Conservation (phyloP, 2,329 filamentous ascomycete genomes). For the Blastomyces parvus region DNA sequence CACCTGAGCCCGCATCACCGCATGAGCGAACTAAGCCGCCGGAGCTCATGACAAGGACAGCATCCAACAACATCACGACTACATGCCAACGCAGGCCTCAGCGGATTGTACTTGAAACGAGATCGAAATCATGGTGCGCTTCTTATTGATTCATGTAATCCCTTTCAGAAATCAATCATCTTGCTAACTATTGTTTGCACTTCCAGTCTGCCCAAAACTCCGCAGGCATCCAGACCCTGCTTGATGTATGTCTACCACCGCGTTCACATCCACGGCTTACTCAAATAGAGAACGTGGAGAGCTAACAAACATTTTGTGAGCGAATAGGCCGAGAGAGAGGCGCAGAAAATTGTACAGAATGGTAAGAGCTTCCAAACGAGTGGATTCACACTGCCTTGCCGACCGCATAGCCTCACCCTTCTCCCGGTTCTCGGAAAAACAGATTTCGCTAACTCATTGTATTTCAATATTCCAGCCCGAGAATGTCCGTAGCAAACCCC, state of each 20-base stretch:
- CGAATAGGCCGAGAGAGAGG: slow-evolving; percentile 86
- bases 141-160: neutral
- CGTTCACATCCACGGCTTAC: slow-evolving; percentile 1
- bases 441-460: slow-evolving; percentile 8
- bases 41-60: neutral
- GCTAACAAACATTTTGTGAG: neutral
- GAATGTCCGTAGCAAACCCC: slow-evolving; percentile 56
- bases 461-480: slow-evolving; percentile 50
- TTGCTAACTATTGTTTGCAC: slow-evolving; percentile 4
- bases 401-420: neutral
- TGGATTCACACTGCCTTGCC: neutral
- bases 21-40: neutral
- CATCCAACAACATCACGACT: neutral
- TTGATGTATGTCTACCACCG: slow-evolving; percentile 62
- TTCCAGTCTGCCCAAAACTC: slow-evolving; percentile 84
- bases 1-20: neutral
- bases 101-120: neutral
- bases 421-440: neutral
- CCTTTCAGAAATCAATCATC: neutral
- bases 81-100: neutral
- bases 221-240: slow-evolving; percentile 92
- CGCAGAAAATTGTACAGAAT: slow-evolving; percentile 98
- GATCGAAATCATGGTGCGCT: slow-evolving; percentile 8
- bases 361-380: slow-evolving; percentile 44
- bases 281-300: neutral